Evolutionary conservation across 1,284 basidiomycete genomes (phyloP), one percentile per base, ranked within the genome.

Genomic region (Lentinula novae-zelandiae): DNA sequence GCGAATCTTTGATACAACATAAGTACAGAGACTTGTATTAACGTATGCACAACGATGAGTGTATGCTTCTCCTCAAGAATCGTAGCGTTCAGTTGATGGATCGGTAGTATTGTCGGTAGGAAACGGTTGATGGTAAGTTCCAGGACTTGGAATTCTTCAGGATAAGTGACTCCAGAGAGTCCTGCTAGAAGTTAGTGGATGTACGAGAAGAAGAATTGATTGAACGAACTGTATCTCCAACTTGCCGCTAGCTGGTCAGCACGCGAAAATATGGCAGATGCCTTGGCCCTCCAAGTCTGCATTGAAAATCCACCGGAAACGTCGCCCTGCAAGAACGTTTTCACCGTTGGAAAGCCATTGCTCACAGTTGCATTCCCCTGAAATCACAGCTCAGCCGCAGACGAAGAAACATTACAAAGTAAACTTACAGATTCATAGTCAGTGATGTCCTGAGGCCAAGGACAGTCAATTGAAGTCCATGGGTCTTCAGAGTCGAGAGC

Each of bases 221-320:
- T 20, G 9, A 15, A 73, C 84, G 67, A 73, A 86, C 84, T 79
- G 60, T 81, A 71, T 69, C 80, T 82, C 84, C 86, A 88, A 66
- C 75, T 80, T 31, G 78, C 78, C 20, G 86, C 78, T 33, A 90
- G 71, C 58, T 78, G 75, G 63, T 85, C 81, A 38, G 89, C 87
- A 49, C 82, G 83, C 60, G 89, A 81, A 67, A 87, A 87, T 22
- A 92, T 77, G 13, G 87, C 81, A n/a, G 89, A 85, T 9, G 87
- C 87, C 72, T 92, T 92, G 52, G 81, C 85, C 64, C 87, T 84
- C 62, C 89, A 72, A 5, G 88, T 85, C 34, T 77, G 73, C 40
- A 79, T 78, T 5, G 87, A 85, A 70, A 86, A 89, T 20, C 85
- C 82, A 55, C 77, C 79, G 5, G 82, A 77, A 40, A 82, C 73